Conservation (phyloP, 352 stramenopile genomes). For the Globisporangium carolinianum region DNA sequence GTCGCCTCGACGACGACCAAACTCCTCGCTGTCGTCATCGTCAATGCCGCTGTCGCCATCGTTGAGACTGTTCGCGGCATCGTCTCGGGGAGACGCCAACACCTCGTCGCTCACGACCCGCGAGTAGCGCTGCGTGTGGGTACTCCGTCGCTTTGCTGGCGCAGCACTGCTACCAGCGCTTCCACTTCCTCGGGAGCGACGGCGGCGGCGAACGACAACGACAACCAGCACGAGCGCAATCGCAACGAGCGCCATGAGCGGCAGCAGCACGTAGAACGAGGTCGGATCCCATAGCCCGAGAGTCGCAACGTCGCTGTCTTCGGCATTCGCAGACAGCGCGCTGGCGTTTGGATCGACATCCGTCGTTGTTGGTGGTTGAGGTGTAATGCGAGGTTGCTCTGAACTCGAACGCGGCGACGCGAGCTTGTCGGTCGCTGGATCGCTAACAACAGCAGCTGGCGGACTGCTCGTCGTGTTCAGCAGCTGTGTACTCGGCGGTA, state of each 20-base stretch:
- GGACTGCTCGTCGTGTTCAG: background rate
- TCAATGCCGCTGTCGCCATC: slow-evolving; percentile 7
- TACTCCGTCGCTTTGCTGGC: slow-evolving; percentile 1
- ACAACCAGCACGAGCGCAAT: slow-evolving; percentile 7
- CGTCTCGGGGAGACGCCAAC: slow-evolving; percentile 2
- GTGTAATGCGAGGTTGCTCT: background rate
- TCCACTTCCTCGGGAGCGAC: background rate
- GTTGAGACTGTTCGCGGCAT: no score
- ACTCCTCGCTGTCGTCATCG: slow-evolving; percentile 9
- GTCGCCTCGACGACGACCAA: background rate
- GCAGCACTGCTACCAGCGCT: background rate
- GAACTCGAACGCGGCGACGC: background rate
- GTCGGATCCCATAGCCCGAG: background rate
- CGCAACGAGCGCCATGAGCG: slow-evolving; percentile 7
- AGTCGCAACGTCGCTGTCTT: background rate
- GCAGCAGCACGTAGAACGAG: slow-evolving; percentile 15
- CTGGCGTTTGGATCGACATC: background rate
- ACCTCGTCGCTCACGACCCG: slow-evolving; percentile 17
- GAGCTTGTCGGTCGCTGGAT: background rate
- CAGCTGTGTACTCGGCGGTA: background rate
- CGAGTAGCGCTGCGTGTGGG: slow-evolving; percentile 5
- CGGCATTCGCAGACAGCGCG: background rate
- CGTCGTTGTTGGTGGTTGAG: background rate
- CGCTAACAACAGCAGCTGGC: background rate
- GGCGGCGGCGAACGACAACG: slow-evolving; percentile 7